These are phyloP conservation scores for Arxiozyma heterogenica DNA, from an alignment of 1,139 yeast species.

Conservation along the genomic window DNA sequence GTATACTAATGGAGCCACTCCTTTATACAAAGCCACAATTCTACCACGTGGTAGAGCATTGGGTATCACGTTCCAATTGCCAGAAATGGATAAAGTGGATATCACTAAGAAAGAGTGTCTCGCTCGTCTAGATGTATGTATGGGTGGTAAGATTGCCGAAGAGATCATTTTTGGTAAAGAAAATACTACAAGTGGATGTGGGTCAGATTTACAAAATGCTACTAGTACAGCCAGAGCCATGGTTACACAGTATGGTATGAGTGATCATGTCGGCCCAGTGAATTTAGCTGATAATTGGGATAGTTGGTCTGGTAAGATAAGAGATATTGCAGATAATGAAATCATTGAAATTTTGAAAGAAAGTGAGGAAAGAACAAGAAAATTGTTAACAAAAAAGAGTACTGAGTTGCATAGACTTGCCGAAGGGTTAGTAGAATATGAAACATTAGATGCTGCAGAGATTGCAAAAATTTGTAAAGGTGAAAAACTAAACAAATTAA, in stretches of 20 bases:
- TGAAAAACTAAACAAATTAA: slow-evolving; percentile 57
- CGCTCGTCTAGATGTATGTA: slow-evolving; percentile 89
- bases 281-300: slow-evolving; percentile 84
- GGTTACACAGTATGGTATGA: slow-evolving; percentile 97
- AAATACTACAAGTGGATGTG: slow-evolving; percentile 90
- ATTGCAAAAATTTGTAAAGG: slow-evolving; percentile 82
- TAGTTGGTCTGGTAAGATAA: slow-evolving; percentile 81
- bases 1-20: slow-evolving; percentile 92
- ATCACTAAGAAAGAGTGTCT: slow-evolving; percentile 82
- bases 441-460: slow-evolving; percentile 85
- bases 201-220: slow-evolving; percentile 82
- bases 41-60: slow-evolving; percentile 94
- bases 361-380: slow-evolving; percentile 74
- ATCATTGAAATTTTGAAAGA: slow-evolving; percentile 64
- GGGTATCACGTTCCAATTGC: slow-evolving; percentile 93
- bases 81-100: slow-evolving; percentile 97
- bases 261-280: slow-evolving; percentile 87
- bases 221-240: slow-evolving; percentile 91
- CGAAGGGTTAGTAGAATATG: slow-evolving; percentile 88
- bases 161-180: slow-evolving; percentile 85
- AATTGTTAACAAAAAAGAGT: slow-evolving; percentile 49
- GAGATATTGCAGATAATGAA: slow-evolving; percentile 88
- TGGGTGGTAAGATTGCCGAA: slow-evolving; percentile 99
- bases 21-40: slow-evolving; percentile 92
- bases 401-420: slow-evolving; percentile 83